Evolutionary conservation across 2,329 filamentous ascomycete genomes (phyloP), one percentile per base, ranked within the genome.

Genomic region (Ophiostoma montium): DNA sequence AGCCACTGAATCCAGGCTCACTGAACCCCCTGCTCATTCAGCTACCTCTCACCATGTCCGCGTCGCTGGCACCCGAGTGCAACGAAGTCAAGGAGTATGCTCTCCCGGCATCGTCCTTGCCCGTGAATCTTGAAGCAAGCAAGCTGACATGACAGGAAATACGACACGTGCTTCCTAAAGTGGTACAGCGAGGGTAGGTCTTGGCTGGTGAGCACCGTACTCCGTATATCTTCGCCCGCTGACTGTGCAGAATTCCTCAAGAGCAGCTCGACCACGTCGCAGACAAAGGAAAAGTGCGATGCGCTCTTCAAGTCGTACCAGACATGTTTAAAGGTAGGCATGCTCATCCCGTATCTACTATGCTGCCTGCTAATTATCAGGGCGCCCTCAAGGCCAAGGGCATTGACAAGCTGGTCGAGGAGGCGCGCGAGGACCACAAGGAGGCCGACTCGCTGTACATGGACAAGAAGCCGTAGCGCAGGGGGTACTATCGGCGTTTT

Each of bases 111-210:
- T 12, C 13, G 4, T 2, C 11, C n/a, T n/a, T 16, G 27, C 23
- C 7, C 9, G 10, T n/a, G n/a, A n/a, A n/a, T 42, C n/a, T 32
- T 19, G 21, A 15, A n/a, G 18, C 49, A 49, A 46, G 46, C 47
- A 11, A 23, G 36, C 47, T 45, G 19, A 49, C 39, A 31, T 47
- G 13, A 3, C 53, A 95, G 89, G 64, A 86, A 82, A 59, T 98
- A 98, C 63, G 92, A 98, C 65, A 89, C 84, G 47, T 98, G 92
- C 69, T 98, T 98, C 64, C 70, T 98, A 55, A 96, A 95, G 68
- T 98, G 92, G 92, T 98, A 98, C 66, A 95, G 89, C 62, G 92
- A 98, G 68, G 96, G 92, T 95, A 72, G 52, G 82, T 55, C 6
- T 11, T 8, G n/a, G n/a, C n/a, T n/a, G n/a, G n/a, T n/a, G n/a